Evolutionary conservation across 331 rosid species (phyloP), one percentile per base, ranked within the genome.

Genomic region (Telfairia occidentalis): DNA sequence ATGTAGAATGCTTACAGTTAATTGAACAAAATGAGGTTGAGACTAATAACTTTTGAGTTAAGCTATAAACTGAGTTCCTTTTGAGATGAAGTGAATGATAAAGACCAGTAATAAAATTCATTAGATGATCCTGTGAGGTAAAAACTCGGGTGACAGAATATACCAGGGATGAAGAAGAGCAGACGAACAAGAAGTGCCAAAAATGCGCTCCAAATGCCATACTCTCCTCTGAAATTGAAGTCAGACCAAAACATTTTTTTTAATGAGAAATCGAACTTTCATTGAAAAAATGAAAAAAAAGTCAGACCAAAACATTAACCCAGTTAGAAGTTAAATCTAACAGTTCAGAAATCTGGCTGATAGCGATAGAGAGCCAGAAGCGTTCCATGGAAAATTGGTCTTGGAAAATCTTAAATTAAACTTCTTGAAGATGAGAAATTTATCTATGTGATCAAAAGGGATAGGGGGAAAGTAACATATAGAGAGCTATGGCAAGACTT

Each of bases 201-300:
- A 81, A 95, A 95, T 43, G 97, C 97, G 26, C 85, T 28, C 97
- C 99, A 92, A 55, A 79, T 5, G 30, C 99, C 99, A 80, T 91
- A 90, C 67, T 86, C 92, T 57, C 99, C 92, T 87, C 99, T 92
- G 86, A 71, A 80, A 69, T 53, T 52, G 76, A 84, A 85, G 82
- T 19, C 71, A 81, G 30, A 38, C n/a, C n/a, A n/a, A n/a, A n/a
- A n/a, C n/a, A n/a, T n/a, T n/a, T n/a, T n/a, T n/a, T n/a, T n/a
- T n/a, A n/a, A n/a, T n/a, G n/a, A n/a, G n/a, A n/a, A n/a, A n/a
- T n/a, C n/a, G n/a, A n/a, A n/a, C n/a, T n/a, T n/a, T n/a, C n/a
- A n/a, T n/a, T n/a, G n/a, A n/a, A n/a, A n/a, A n/a, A n/a, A n/a
- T n/a, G n/a, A n/a, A n/a, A n/a, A n/a, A n/a, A n/a, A n/a, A n/a